A percentile compares a stretch with the other conserved stretches of the same genome.
phyloP scores from a whole-genome alignment of 495 filamentous ascomycete species.

The Friedmanniomyces endolithicus region DNA sequence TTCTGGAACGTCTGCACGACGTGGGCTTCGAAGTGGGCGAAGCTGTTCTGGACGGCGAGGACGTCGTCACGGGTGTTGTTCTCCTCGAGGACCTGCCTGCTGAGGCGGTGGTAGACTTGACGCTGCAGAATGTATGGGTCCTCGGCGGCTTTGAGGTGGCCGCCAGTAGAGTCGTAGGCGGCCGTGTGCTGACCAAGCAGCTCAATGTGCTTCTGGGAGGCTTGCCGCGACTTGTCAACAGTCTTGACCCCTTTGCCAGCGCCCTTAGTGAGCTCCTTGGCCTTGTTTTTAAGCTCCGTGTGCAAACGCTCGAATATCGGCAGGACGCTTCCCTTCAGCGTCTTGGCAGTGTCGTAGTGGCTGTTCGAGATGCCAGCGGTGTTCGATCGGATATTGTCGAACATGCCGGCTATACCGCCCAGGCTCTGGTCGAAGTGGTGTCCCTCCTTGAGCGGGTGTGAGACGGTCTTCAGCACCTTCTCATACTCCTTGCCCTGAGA shows the following conservation, averaged over 20 bases:
- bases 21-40: conserved; percentile 77
- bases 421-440: conserved; percentile 81
- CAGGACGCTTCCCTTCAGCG: conserved; percentile 66
- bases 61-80: conserved; percentile 90
- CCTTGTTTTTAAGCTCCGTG: conserved; percentile 89
- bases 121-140: conserved; percentile 85
- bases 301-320: conserved; percentile 84
- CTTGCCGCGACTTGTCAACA: conserved; percentile 74
- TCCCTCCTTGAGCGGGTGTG: conserved; percentile 70
- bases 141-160: conserved; percentile 51
- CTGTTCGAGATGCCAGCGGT: conserved; percentile 81
- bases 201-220: conserved; percentile 92
- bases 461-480: conserved; percentile 85
- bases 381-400: conserved; percentile 85
- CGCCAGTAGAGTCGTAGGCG: conserved; percentile 54
- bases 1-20: conserved; percentile 71
- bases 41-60: conserved; percentile 75
- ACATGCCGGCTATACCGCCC: conserved; percentile 74
- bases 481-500: conserved; percentile 88
- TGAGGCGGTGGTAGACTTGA: conserved; percentile 66
- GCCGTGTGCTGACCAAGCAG: conserved; percentile 75
- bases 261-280: conserved; percentile 73
- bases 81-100: conserved; percentile 86
- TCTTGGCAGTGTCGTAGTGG: conserved; percentile 79
- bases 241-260: conserved; percentile 77